Base-by-base conservation (phyloP, 2,329 filamentous ascomycete species). In the Elsinoe batatas region DNA sequence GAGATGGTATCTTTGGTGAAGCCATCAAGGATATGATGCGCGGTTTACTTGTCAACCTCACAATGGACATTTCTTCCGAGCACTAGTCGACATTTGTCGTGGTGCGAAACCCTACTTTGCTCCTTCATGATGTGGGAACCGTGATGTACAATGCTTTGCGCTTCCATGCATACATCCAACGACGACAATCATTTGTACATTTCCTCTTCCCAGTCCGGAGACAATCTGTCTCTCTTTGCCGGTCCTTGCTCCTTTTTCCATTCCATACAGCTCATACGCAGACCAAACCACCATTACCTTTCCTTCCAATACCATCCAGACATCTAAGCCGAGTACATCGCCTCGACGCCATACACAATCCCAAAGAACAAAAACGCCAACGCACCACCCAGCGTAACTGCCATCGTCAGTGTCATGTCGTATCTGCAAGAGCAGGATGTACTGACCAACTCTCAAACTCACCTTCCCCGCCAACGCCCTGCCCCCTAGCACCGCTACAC, bases 381-480 rank as follows among this genome's bases (percentile, higher is more conserved):
- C 6, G 93, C 91, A 58, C 93, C 93, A 60, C 93, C 91, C 53
- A 97, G 78, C 32, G 91, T 97, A 35, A 97, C 93, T 95, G 60
- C 60, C 12, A 36, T 17, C 62, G 59, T 69, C 62, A 74, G 68
- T 37, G 47, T n/a, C 53, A 44, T 44, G 53, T 42, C n/a, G 40
- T 13, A 26, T 10, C 3, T 11, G 37, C 20, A 33, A 43, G 40
- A 10, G n/a, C 32, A 5, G 47, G n/a, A 44, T 10, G 11, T 42
- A 85, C 89, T 79, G 81, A 95, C 91, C 89, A 76, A 95, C 87
- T 79, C 89, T 87, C 74, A 98, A 82, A 75, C 91, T 97, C 62
- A 98, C 93, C 68, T 80, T 85, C 32, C 93, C 93, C 40, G 93
- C 93, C 69, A 98, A 88, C 53, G 93, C 91, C 64, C 89, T 80